Evolutionary conservation across 176 grass and related monocot species (phyloP), one percentile per base, ranked within the genome.

Genomic region (Canna indica): DNA sequence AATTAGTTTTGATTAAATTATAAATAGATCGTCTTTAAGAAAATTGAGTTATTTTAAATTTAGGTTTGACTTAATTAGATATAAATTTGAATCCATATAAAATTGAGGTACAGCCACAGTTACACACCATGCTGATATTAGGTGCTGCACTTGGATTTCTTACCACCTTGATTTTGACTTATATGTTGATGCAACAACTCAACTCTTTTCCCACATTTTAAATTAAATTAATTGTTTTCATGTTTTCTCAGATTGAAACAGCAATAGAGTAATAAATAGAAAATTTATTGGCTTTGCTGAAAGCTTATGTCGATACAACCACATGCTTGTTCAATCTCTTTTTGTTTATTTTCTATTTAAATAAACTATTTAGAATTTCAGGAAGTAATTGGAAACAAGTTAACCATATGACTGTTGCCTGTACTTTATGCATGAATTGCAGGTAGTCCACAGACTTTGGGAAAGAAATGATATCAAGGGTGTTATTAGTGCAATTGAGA

Each of bases 391-490:
- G 29, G 29, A 71, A 13, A 33, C 31, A 17, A 65, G 17, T 65
- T 52, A 76, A 52, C 28, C 25, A 30, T 24, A 3, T 52, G 20
- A 12, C n/a, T 35, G 20, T 4, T 36, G 47, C 30, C 11, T 45
- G 68, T 45, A 12, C n/a, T 59, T 88, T 64, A 62, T 73, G 29
- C 63, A 5, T 77, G 39, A 75, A 27, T 71, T 74, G 57, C 80
- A 99, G 95, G 82, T 93, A 78, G 85, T 99, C 62, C 82, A 81
- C 83, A 84, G 92, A 83, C 81, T 93, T 84, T 99, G 95, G 95
- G 61, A 76, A 79, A 85, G 84, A 77, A 99, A 90, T 73, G 90
- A 99, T 56, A 58, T 99, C 29, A 88, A 78, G 73, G 90, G 95
- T 74, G 87, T 99, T 73, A 81, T 94, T 29, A 33, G 72, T 59